Percentiles rank a stretch among this genome's conserved stretches.
phyloP scores from a whole-genome alignment of 208 protist species.

The Trypanosoma caninum region DNA sequence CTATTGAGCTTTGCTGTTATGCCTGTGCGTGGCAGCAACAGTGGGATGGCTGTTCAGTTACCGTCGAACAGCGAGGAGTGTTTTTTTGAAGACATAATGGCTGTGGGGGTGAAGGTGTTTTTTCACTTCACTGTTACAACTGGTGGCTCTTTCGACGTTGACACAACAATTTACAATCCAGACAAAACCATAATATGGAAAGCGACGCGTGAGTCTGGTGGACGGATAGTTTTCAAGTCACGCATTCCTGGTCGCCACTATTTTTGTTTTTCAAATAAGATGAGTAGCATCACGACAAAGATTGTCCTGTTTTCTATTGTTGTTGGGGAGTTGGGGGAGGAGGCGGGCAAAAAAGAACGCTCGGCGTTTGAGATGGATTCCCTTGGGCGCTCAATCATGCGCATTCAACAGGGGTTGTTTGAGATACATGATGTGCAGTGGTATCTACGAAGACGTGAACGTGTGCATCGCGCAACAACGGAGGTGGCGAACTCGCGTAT shows the following conservation, averaged over 20 bases:
- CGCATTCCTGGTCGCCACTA: conserved; percentile 43
- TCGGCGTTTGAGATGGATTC: conserved; percentile 25
- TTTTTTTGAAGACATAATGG: conserved; percentile 71
- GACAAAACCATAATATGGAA: conserved; percentile 59
- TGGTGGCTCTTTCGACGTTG: conserved; percentile 83
- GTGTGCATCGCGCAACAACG: conserved; percentile 64
- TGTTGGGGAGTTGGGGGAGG: conserved; percentile 26
- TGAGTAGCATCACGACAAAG: conserved; percentile 81
- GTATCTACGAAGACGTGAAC: conserved; percentile 62
- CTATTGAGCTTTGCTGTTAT: not conserved
- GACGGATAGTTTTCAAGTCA: conserved; percentile 82
- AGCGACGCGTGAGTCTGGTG: conserved; percentile 43
- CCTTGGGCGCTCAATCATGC: conserved; percentile 54
- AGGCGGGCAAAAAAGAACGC: conserved; percentile 2
- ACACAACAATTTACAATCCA: conserved; percentile 45
- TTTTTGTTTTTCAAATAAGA: conserved; percentile 89
- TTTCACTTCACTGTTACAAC: conserved; percentile 75
- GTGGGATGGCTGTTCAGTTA: conserved; percentile 51
- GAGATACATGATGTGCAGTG: conserved; percentile 81
- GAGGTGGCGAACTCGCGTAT: conserved; percentile 86
- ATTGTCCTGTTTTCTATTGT: conserved; percentile 73
- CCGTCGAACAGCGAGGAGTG: conserved; percentile 51
- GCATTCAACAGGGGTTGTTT: conserved; percentile 55
- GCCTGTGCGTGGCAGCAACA: conserved; percentile 33
- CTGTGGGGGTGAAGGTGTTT: conserved; percentile 50